These are phyloP conservation scores for Helotiales sp. DNA, from an alignment of 2,329 filamentous ascomycete genomes.

Conservation along the genomic window DNA sequence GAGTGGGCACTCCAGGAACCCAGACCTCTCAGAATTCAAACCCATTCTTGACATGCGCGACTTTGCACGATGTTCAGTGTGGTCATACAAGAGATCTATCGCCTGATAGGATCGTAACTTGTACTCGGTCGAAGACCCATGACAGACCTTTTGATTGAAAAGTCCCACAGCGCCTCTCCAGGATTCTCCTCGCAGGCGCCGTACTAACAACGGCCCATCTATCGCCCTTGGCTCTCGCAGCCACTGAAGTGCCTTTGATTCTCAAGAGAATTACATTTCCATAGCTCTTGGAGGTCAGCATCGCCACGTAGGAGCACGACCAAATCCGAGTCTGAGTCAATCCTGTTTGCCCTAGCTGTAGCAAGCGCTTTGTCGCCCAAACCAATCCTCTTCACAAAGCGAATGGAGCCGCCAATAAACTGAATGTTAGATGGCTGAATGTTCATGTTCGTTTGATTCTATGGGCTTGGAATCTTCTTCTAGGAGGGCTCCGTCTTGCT, in stretches of 20 bases:
- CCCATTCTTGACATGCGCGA: neutral
- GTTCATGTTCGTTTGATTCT: neutral
- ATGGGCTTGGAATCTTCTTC: neutral
- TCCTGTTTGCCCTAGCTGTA: no score
- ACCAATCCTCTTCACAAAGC: no score
- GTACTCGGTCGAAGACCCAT: neutral
- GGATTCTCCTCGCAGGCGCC: neutral
- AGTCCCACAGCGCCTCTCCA: neutral
- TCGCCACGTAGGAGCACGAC: no score
- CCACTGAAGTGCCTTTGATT: neutral
- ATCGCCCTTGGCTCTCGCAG: neutral
- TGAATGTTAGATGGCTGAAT: neutral
- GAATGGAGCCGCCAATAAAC: no score
- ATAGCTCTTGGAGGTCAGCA: no score
- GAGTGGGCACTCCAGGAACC: neutral
- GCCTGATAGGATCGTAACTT: neutral
- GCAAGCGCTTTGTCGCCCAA: no score
- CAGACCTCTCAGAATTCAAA: neutral
- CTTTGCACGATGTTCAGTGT: neutral
- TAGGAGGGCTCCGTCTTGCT: constrained; percentile 44
- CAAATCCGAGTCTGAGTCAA: no score
- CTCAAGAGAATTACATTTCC: no score
- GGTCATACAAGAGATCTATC: neutral
- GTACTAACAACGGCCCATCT: neutral
- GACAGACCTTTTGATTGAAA: neutral